Evolutionary conservation across 2,329 filamentous ascomycete species (phyloP).

Genomic region (Domatiomyces globalis): DNA sequence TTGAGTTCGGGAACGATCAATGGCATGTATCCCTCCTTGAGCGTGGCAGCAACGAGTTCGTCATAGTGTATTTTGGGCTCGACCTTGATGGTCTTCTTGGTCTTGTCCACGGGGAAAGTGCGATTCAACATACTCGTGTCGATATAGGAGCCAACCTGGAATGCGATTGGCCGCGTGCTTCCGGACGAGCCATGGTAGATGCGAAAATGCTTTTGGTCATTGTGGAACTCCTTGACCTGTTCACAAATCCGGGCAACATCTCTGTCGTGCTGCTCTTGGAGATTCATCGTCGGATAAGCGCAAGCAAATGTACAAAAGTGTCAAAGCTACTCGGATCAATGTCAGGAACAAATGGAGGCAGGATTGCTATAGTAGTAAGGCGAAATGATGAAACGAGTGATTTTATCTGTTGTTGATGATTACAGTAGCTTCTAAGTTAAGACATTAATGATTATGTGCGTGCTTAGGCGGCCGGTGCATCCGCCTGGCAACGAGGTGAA

Average conservation of each 20-base stretch:
- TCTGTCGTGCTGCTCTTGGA: constrained; percentile 27
- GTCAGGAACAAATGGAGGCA: no score
- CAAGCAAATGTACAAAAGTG: background rate
- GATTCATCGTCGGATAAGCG: background rate
- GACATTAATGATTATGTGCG: no score
- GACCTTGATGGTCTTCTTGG: constrained; percentile 26
- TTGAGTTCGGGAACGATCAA: constrained; percentile 59
- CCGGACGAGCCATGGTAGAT: constrained; percentile 67
- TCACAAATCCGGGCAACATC: constrained; percentile 33
- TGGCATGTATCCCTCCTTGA: constrained; percentile 43
- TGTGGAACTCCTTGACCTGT: constrained; percentile 34
- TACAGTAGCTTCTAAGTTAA: no score
- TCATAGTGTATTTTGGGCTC: constrained; percentile 61
- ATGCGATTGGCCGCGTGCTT: constrained; percentile 49
- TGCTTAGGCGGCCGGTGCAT: no score
- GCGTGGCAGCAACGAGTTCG: constrained; percentile 42
- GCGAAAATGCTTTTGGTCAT: constrained; percentile 47
- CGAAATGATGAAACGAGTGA: no score
- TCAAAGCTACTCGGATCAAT: background rate
- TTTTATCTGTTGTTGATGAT: no score
- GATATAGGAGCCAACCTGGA: constrained; percentile 19
- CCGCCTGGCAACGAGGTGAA: no score
- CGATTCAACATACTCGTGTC: constrained; percentile 17
- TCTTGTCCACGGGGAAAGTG: constrained; percentile 6
- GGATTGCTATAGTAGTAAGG: no score